Evolutionary conservation across 2,329 filamentous ascomycete species (phyloP).

Genomic region (Ophiosphaerella narmari): DNA sequence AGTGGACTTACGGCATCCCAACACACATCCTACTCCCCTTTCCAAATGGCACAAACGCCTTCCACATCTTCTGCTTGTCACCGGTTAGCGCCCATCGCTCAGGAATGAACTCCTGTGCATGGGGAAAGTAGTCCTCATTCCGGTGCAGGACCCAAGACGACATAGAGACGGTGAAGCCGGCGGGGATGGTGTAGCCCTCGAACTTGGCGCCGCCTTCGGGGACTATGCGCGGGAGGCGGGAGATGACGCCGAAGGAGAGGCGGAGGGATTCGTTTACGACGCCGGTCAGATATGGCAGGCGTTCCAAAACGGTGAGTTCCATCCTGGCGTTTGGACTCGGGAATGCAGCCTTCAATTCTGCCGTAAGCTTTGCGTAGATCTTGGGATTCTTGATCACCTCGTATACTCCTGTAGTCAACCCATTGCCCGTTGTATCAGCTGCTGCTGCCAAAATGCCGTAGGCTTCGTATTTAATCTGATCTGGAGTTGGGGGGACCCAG

Average conservation of each 20-base stretch:
- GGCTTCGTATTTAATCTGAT: slow-evolving; percentile 39
- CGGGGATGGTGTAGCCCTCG: slow-evolving; percentile 21
- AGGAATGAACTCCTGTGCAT: slow-evolving; percentile 7
- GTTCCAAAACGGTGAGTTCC: slow-evolving; percentile 42
- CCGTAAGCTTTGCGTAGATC: slow-evolving; percentile 41
- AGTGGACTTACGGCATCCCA: slow-evolving; percentile 4
- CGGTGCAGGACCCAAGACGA: slow-evolving; percentile 1
- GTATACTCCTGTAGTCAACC: slow-evolving; percentile 49
- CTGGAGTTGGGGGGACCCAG: slow-evolving; percentile 22
- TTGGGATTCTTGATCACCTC: slow-evolving; percentile 46
- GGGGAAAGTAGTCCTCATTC: slow-evolving; percentile 4
- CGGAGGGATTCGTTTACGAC: slow-evolving; percentile 50
- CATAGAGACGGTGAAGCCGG: slow-evolving; percentile 6
- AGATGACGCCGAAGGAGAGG: slow-evolving; percentile 40
- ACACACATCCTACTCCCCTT: slow-evolving; percentile 5
- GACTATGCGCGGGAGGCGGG: slow-evolving; percentile 30
- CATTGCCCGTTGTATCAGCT: slow-evolving; percentile 51
- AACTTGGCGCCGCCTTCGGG: slow-evolving; percentile 28
- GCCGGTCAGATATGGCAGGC: slow-evolving; percentile 39
- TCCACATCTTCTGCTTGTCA: slow-evolving; percentile 1
- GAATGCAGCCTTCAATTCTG: slow-evolving; percentile 47
- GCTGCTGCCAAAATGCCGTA: slow-evolving; percentile 55
- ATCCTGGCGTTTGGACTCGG: slow-evolving; percentile 39
- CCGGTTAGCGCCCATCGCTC: slow-evolving; percentile 27
- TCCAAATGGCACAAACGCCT: slow-evolving; percentile 3